These are phyloP conservation scores for Kalmanozyma brasiliensis DNA, from an alignment of 1,284 basidiomycete genomes.

Conservation along the genomic window DNA sequence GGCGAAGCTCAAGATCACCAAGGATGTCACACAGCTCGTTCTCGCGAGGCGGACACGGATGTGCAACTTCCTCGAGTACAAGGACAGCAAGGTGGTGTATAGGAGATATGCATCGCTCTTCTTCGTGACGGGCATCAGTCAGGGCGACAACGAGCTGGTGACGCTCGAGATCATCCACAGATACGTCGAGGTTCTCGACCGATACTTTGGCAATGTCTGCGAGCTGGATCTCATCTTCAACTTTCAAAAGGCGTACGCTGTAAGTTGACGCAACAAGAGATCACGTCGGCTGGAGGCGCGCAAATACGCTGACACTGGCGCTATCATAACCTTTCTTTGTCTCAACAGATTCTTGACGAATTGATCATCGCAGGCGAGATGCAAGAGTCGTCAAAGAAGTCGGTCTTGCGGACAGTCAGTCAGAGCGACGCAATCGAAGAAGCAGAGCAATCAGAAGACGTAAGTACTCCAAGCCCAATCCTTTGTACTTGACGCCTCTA, in stretches of 20 bases:
- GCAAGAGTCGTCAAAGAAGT: constrained; percentile 98
- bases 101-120: constrained; percentile 96
- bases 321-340: too few relatives aligned
- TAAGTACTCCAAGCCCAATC: constrained; percentile 29
- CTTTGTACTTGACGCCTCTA: background rate
- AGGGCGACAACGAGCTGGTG: constrained; percentile 88
- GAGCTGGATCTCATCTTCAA: constrained; percentile 68
- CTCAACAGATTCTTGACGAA: constrained; percentile 78
- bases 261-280: constrained; percentile 9
- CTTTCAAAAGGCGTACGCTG: constrained; percentile 67
- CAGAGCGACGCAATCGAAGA: constrained; percentile 68
- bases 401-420: constrained; percentile 84
- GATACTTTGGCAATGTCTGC: constrained; percentile 92
- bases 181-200: constrained; percentile 97
- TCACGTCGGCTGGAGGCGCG: constrained; percentile 7
- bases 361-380: constrained; percentile 97
- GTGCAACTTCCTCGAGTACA: constrained; percentile 99
- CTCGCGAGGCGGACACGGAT: constrained; percentile 93
- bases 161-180: constrained; percentile 97
- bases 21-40: constrained; percentile 98
- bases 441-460: constrained; percentile 68
- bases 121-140: constrained; percentile 92
- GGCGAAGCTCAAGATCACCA: constrained; percentile 95
- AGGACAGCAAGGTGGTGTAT: constrained; percentile 83
- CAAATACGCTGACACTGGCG: too few relatives aligned